Evolutionary conservation across 2,329 filamentous ascomycete species (phyloP).

Genomic region (Xylariaceae sp.): DNA sequence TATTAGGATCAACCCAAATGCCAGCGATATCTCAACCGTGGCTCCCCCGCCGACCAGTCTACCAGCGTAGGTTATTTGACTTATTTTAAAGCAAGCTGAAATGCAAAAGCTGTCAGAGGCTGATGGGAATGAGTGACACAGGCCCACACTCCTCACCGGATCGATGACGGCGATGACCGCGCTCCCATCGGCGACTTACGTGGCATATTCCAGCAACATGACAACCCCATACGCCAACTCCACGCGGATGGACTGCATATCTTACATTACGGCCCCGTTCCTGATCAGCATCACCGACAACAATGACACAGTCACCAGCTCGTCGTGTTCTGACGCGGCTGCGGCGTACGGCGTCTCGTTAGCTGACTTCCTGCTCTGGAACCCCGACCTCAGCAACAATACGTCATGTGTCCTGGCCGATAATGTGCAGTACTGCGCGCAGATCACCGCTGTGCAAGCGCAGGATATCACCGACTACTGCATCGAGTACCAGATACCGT

Average conservation of each 20-base stretch:
- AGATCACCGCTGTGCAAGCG: background rate
- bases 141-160: constrained; percentile 4
- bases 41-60: constrained; percentile 1
- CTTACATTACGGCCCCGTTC: constrained; percentile 7
- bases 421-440: constrained; percentile 5
- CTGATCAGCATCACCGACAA: background rate
- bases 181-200: constrained; percentile 3
- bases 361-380: constrained; percentile 11
- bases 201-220: background rate
- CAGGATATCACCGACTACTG: constrained; percentile 6
- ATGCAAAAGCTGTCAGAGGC: background rate
- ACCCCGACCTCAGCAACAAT: constrained; percentile 1
- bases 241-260: constrained; percentile 2
- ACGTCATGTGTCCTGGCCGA: background rate
- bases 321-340: constrained; percentile 1
- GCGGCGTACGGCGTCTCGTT: constrained; percentile 4
- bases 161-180: background rate
- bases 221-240: constrained; percentile 6
- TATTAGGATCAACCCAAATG: constrained; percentile 8
- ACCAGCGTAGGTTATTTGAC: background rate
- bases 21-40: constrained; percentile 1
- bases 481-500: constrained; percentile 4
- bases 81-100: background rate
- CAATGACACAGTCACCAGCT: constrained; percentile 4
- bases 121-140: constrained; percentile 7